These are phyloP conservation scores for Garcia nutans DNA, from an alignment of 345 rosid genomes.

Conservation along the genomic window DNA sequence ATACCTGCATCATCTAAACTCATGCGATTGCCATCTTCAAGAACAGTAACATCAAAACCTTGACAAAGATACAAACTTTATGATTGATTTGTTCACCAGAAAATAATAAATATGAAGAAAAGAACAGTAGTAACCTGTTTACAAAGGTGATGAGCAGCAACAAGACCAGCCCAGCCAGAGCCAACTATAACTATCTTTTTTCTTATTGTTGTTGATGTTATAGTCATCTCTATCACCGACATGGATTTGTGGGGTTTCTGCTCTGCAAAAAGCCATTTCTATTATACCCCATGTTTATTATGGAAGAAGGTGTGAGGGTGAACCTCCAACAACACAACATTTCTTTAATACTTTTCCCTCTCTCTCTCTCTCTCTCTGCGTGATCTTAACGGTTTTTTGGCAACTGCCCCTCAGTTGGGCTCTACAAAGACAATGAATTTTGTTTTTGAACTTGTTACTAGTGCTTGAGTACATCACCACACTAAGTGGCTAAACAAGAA, in stretches of 20 bases:
- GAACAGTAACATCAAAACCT: slow-evolving; percentile 59
- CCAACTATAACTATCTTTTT: slow-evolving; percentile 52
- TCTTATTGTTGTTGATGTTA: neutral
- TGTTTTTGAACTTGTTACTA: no score
- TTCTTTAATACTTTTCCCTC: neutral
- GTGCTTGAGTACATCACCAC: no score
- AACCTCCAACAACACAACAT: slow-evolving; percentile 36
- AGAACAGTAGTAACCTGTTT: slow-evolving; percentile 34
- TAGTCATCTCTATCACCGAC: slow-evolving; percentile 18
- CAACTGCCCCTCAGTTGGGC: neutral
- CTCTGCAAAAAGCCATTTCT: slow-evolving; percentile 27
- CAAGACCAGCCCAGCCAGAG: slow-evolving; percentile 67
- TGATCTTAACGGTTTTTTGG: neutral
- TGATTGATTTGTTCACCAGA: neutral
- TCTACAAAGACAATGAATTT: neutral
- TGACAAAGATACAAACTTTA: slow-evolving; percentile 10
- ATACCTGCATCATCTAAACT: slow-evolving; percentile 50
- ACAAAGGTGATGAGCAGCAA: slow-evolving; percentile 63
- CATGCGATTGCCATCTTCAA: slow-evolving; percentile 49
- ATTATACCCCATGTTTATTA: neutral
- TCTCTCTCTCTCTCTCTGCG: neutral
- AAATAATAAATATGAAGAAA: neutral
- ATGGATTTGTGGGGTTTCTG: slow-evolving; percentile 12
- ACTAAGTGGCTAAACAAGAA: no score
- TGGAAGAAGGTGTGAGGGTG: neutral